These are phyloP conservation scores for Monocercomonoides exilis DNA, from an alignment of 78 protist species.

Conservation along the genomic window DNA sequence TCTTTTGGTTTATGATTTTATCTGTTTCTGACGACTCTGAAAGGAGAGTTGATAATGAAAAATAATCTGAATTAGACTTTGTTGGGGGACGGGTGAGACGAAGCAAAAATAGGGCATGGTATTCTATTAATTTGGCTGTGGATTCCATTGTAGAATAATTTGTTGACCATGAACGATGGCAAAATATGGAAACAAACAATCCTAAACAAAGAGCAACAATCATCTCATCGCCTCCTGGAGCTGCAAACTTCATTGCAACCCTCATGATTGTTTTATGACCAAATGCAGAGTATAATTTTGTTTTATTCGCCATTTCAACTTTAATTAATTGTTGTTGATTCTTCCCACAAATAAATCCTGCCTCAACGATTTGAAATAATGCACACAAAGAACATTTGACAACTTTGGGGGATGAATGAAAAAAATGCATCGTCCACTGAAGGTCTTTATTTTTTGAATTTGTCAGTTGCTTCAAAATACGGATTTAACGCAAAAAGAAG, in stretches of 20 bases:
- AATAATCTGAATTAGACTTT: too few species aligned
- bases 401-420: too few species aligned
- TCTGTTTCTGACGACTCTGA: background rate
- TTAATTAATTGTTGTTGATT: too few species aligned
- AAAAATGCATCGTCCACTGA: too few species aligned
- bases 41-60: background rate
- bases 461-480: too few species aligned
- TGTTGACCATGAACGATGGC: background rate
- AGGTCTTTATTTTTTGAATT: too few species aligned
- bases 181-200: background rate
- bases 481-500: too few species aligned
- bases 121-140: background rate
- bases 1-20: background rate
- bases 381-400: too few species aligned
- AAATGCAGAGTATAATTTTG: background rate
- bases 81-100: background rate
- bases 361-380: too few species aligned
- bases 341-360: too few species aligned
- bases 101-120: background rate
- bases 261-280: background rate
- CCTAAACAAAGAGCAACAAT: background rate
- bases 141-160: background rate
- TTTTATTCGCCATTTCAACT: background rate
- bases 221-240: background rate
- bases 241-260: background rate